Base-by-base conservation (phyloP, 1,139 yeast genomes). In the Sugiyamaella neomexicana region DNA sequence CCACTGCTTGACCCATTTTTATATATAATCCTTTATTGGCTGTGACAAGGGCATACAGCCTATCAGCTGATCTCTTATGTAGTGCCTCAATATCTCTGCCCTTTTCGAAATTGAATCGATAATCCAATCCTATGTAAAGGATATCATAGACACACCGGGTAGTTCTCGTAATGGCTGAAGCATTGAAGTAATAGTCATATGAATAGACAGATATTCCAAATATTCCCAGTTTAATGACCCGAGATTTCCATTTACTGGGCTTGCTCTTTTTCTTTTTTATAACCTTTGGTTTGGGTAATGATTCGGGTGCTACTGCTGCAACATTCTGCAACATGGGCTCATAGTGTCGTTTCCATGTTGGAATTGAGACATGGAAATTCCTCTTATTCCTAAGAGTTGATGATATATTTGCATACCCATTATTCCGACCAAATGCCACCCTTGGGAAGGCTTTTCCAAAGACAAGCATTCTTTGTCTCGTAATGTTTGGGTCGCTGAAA, bases 1-100 rank as follows among this genome's bases (percentile, higher is more conserved):
- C 90, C 41, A 85, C 79, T 38, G 87, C 85, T 72, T 85, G 91
- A 39, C 91, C 91, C 62, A 85, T 69, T 68, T 87, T 87, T 64
- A 87, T 83, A 65, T 85, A 87, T 16, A 87, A 74, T 0, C 95
- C 95, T 64, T 83, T 84, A 65, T 87, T 87, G 2, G 69, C 68
- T 58, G 73, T 70, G 55, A 87, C 67, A 62, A 86, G 69, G 44
- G 78, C 68, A 60, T 80, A 76, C 39, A 87, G 68, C 47, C 81
- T 69, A 46, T 80, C 79, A 2, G 93, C 81, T 31, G 82, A 80
- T 27, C 80, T 69, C 56, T 80, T 82, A 62, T 87, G 95, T 25
- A 87, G 68, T 0, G 76, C 78, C 25, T 76, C 78, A 13, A 82
- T 70, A 46, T 75, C 78, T 43, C 75, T 69, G 6, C 72, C 74